These are phyloP conservation scores for Aureobasidium sp. DNA, from an alignment of 2,329 filamentous ascomycete species.

Conservation along the genomic window DNA sequence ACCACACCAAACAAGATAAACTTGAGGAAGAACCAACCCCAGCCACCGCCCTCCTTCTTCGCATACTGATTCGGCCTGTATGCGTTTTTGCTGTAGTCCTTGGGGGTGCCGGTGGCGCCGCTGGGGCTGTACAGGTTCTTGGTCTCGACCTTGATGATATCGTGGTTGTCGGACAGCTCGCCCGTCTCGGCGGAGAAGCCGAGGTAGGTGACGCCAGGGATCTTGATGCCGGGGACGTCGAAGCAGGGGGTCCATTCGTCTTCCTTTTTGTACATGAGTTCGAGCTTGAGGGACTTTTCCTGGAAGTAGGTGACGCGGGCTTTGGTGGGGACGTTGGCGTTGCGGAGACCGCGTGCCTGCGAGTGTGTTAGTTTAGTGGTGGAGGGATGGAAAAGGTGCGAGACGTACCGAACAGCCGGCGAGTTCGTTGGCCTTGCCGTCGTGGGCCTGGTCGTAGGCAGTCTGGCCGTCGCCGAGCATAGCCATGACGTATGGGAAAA, in stretches of 20 bases:
- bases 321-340: constrained; percentile 68
- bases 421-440: constrained; percentile 87
- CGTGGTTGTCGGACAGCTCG: constrained; percentile 94
- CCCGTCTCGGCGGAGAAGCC: constrained; percentile 79
- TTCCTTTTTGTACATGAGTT: constrained; percentile 89
- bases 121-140: constrained; percentile 76
- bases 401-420: constrained; percentile 73
- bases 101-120: constrained; percentile 24
- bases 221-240: constrained; percentile 55
- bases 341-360: constrained; percentile 74
- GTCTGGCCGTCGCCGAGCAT: constrained; percentile 93
- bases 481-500: constrained; percentile 97
- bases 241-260: constrained; percentile 88
- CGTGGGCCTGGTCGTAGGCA: constrained; percentile 82
- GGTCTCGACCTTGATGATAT: constrained; percentile 78
- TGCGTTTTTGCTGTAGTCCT: constrained; percentile 36
- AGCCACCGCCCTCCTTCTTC: constrained; percentile 44
- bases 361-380: constrained; percentile 14
- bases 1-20: constrained; percentile 64
- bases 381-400: neutral
- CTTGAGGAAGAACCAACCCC: constrained; percentile 72
- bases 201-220: constrained; percentile 63
- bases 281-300: constrained; percentile 82
- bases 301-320: constrained; percentile 90
- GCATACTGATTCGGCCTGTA: constrained; percentile 40